Evolutionary conservation across 2,329 filamentous ascomycete species (phyloP), one percentile per base, ranked within the genome.

Genomic region (Geosmithia flava): DNA sequence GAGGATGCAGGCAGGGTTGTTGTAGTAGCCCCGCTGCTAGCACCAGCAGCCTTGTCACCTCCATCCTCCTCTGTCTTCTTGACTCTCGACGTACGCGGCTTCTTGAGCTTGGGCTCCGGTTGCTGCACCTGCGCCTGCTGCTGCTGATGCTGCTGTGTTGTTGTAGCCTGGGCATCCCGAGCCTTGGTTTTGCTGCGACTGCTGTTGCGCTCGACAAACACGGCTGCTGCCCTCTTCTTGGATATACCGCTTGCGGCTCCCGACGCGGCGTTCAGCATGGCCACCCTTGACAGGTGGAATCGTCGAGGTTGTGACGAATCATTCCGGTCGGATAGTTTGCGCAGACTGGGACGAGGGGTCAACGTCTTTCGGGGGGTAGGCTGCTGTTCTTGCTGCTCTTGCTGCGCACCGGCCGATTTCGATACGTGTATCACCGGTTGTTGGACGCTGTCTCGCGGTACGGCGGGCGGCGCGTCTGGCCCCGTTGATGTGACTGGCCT

Each of bases 201-300:
- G 23, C 23, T 27, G 23, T 27, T 27, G 11, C 73, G 70, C 58
- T 81, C 77, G 3, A 80, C 68, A 50, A 81, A 81, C 2, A 80
- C 62, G 7, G 75, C 68, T n/a, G 71, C 60, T 15, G 69, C 65
- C 4, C 53, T 54, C 48, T 66, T 66, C 58, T 74, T 76, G 16
- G 65, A 64, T 5, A 65, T 49, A 2, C 65, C 62, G 6, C 54
- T 44, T 2, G 52, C 49, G 42, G 62, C 50, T 50, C 42, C 55
- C 29, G 65, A 55, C 49, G 65, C 59, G 4, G 23, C 23, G 8
- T 27, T 27, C 58, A 71, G 64, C 50, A 69, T 65, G 46, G 64
- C 67, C 49, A 63, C 67, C 49, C 69, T 66, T 16, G 75, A 78
- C 51, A 80, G 71, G 55, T 78, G 76, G 51, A 79, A 80, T 42